Conservation (phyloP, 441 rosid species). For the Aleurites moluccanus region DNA sequence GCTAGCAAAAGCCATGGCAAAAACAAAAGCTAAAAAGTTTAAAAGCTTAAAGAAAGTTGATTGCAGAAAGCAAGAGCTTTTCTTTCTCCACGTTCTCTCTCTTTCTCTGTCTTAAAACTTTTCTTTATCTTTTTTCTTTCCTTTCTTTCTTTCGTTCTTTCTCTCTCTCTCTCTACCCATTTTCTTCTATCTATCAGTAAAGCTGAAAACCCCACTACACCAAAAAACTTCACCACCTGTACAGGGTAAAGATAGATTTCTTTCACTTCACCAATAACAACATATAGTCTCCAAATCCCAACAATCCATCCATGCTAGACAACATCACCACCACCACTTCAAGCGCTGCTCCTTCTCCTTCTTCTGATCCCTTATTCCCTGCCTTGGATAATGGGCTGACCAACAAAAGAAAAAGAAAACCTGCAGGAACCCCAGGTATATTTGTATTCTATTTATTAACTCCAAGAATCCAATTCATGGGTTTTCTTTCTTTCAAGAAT, state of each 20-base stretch:
- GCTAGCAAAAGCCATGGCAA: neutral
- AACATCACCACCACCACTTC: constrained; percentile 25
- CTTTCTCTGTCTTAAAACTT: neutral
- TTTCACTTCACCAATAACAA: constrained; percentile 31
- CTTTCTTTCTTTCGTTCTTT: constrained; percentile 14
- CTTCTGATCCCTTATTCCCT: constrained; percentile 46
- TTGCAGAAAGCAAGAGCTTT: constrained; percentile 66
- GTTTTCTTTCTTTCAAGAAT: neutral
- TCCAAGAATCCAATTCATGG: neutral
- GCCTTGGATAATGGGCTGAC: constrained; percentile 56
- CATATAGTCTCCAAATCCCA: constrained; percentile 24
- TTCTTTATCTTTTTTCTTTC: neutral
- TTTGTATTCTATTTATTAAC: constrained; percentile 29
- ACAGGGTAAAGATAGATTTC: constrained; percentile 31
- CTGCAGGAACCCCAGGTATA: constrained; percentile 95
- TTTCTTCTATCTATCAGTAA: constrained; percentile 40
- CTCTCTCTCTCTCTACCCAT: constrained; percentile 33
- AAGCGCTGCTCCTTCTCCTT: constrained; percentile 44
- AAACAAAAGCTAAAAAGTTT: constrained; percentile 26
- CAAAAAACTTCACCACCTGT: constrained; percentile 27
- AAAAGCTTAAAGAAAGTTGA: constrained; percentile 53
- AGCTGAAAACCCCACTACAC: constrained; percentile 66
- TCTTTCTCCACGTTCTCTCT: constrained; percentile 28
- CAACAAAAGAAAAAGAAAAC: constrained; percentile 73
- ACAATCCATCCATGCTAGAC: constrained; percentile 41